Evolutionary conservation across 1,284 basidiomycete species (phyloP), one percentile per base, ranked within the genome.

Genomic region (Crepidotus sp.): DNA sequence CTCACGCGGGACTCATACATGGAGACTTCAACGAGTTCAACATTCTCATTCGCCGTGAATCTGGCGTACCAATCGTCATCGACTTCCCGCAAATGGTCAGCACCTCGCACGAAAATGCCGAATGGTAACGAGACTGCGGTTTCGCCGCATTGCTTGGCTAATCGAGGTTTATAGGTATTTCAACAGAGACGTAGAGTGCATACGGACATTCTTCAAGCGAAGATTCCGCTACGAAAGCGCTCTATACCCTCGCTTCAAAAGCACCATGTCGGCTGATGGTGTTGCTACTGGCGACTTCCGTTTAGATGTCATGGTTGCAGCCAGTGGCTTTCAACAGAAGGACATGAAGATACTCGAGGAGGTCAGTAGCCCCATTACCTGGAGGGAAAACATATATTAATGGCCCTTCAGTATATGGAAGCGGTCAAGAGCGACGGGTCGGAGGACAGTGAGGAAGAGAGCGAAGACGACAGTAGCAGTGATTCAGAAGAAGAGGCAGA

Each of bases 11-110:
- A 1, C 74, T 99, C 17, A 98, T 99, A 44, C 95, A 99, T 59
- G 95, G 96, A 39, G 95, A 99, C 64, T 99, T 90, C 67, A 99
- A 99, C 66, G 96, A 99, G 61, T 99, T 98, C 71, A 98, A 99
- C 64, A 92, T 99, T 56, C 79, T 99, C 49, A 91, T 99, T 52
- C 76, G 78, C 36, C 78, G 83, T 40, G 81, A 82, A 43, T 74
- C 73, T 31, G 86, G 89, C 6, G 83, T 92, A 55, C 89, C 95
- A 4, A 69, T 98, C 42, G 80, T 99, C 26, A 98, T 99, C 55
- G 96, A 99, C 68, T 99, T 99, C 61, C 95, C 95, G 2, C 95
- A 99, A 68, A 98, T 98, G 95, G 90, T 98, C 63, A 93, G 88
- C 70, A 95, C 90, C 27, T 87, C 93, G 38, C 95, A 99, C 59